A percentile compares a stretch with the other conserved stretches of the same genome.
These are phyloP conservation scores for Pseudopithomyces maydicus DNA, from an alignment of 2,329 filamentous ascomycete species.

Conservation along the genomic window DNA sequence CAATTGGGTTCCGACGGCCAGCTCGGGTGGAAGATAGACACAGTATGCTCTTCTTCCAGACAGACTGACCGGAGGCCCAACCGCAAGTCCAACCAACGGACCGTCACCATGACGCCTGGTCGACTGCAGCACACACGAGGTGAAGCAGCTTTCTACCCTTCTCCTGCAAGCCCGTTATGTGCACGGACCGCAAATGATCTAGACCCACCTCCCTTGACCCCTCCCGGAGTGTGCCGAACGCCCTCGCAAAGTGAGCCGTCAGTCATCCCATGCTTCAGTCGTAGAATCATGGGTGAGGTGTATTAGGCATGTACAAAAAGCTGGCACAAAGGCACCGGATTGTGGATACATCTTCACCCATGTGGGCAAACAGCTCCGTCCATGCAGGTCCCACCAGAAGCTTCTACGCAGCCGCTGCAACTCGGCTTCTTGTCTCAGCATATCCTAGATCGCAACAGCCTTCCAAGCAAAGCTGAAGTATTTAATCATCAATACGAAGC, in stretches of 20 bases:
- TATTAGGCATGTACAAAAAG: neutral
- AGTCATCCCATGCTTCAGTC: neutral
- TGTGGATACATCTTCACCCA: neutral
- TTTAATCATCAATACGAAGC: neutral
- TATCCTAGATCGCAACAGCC: neutral
- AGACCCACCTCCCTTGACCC: neutral
- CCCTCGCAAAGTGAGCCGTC: neutral
- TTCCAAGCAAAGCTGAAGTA: neutral
- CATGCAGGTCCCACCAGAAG: neutral
- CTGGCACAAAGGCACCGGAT: neutral
- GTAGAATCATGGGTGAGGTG: neutral
- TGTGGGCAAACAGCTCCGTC: neutral
- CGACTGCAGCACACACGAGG: neutral
- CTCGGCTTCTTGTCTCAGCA: neutral
- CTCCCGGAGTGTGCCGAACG: neutral
- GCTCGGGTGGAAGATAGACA: neutral
- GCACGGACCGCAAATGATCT: neutral
- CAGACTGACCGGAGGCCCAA: too few species aligned
- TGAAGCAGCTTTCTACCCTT: neutral
- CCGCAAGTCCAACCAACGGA: too few species aligned
- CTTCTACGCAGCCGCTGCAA: neutral
- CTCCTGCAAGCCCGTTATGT: neutral
- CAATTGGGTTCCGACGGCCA: too few species aligned
- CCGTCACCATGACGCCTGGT: neutral
- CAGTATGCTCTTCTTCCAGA: too few species aligned